Conservation (phyloP, 2,329 filamentous ascomycete genomes). For the Elsinoe batatas region DNA sequence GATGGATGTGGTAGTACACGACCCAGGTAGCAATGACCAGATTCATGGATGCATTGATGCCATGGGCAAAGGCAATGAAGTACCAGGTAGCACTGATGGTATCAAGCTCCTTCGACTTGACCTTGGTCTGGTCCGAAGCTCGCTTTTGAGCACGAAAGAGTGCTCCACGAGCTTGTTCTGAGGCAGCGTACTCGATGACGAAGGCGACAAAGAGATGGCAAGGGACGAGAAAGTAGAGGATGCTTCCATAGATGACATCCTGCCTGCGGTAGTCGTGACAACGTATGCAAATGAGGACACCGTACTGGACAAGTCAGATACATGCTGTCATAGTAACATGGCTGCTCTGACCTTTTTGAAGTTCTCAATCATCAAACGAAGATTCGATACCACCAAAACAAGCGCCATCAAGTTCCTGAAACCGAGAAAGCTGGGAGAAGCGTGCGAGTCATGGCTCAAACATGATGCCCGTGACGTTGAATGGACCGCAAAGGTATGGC, state of each 20-base stretch:
- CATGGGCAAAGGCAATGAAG: constrained; percentile 69
- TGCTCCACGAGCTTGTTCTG: constrained; percentile 63
- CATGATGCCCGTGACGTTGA: constrained; percentile 62
- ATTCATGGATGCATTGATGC: constrained; percentile 71
- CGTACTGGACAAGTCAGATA: constrained; percentile 48
- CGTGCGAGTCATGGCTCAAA: constrained; percentile 70
- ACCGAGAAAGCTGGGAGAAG: constrained; percentile 74
- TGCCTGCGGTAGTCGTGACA: constrained; percentile 79
- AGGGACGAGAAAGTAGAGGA: constrained; percentile 79
- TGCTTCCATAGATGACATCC: constrained; percentile 64
- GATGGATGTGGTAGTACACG: constrained; percentile 85
- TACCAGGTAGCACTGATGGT: constrained; percentile 53
- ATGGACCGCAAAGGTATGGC: constrained; percentile 85
- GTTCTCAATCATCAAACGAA: constrained; percentile 93
- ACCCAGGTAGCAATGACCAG: constrained; percentile 71
- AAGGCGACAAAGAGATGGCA: constrained; percentile 87
- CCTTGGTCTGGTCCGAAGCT: constrained; percentile 39
- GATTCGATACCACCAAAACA: constrained; percentile 77
- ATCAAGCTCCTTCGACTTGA: constrained; percentile 44
- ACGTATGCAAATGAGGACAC: constrained; percentile 81
- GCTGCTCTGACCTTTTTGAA: constrained; percentile 65
- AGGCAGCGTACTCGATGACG: constrained; percentile 75
- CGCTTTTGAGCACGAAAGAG: constrained; percentile 46
- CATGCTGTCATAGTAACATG: too few relatives aligned
- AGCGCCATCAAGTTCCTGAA: constrained; percentile 96